Base-by-base conservation (phyloP, 176 grass and related monocot species). In the Chloris gayana region DNA sequence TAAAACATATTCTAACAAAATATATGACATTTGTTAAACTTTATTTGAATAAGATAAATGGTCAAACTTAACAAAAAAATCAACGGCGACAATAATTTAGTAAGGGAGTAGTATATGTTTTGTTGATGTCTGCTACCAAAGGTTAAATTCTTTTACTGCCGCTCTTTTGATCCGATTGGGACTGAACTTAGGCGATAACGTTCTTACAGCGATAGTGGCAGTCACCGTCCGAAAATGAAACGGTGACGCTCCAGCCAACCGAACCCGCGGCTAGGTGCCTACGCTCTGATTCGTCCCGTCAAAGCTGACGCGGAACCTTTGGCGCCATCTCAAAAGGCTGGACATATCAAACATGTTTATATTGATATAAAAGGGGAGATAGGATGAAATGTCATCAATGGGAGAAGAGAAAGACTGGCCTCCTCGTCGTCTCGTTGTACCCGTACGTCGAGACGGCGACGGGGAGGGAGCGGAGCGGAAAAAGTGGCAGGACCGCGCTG, bases 141-240 rank as follows among this genome's bases (percentile, higher is more conserved):
- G 49, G 24, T 13, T 27, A 10, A 1, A n/a, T 9, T 17, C 38
- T 45, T 69, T 68, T 74, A 18, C 39, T 41, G 64, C 18, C 15
- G 11, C 78, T 18, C 39, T 27, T 63, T 4, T 34, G 87, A 69
- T 75, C 79, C 69, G 76, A 84, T 41, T 2, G 76, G 12, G 76
- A 75, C 63, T 42, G 82, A 63, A 46, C 34, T 64, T 34, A 34
- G 39, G 56, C 27, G 82, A 75, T 64, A 80, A 35, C 13, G 70
- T 64, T 69, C 30, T 13, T 49, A 15, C 62, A 4, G 18, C 22
- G 35, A 6, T 44, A 32, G 77, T 79, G 63, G 8, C 31, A 4
- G 77, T 79, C 63, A 8, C 63, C 46, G 46, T 67, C 63, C 1
- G 64, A 2, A 62, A 11, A 29, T 14, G 56, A 14, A 27, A 62